Evolutionary conservation across 2,329 filamentous ascomycete species (phyloP), one percentile per base, ranked within the genome.

Genomic region (Acrodontium crateriforme): DNA sequence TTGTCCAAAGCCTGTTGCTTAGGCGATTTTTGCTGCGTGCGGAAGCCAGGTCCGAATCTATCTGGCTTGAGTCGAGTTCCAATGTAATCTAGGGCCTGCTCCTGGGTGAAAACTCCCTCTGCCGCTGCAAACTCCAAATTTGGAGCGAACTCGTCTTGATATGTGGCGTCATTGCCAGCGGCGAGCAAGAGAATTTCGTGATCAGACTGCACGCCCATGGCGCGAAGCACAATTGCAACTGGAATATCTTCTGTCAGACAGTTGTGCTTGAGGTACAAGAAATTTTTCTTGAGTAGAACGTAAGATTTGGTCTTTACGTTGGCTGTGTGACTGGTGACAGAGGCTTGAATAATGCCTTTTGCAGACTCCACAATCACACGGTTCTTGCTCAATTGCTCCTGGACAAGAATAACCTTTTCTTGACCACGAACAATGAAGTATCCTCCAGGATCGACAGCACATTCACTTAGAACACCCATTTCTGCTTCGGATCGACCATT

Each of bases 331-430:
- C 85, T 91, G 35, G 85, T 98, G 16, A 95, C 89, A 2, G 89
- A 95, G 19, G 91, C 89, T 42, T 87, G 82, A 31, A 95, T 87
- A 39, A 92, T 75, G 35, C 80, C 80, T 57, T 94, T 95, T 60
- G 92, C 92, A 30, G 82, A 77, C 57, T 98, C 91, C 10, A 98
- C 87, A 52, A 98, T 94, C 47, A 98, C 81, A 62, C 89, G 75
- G 57, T 98, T 98, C 69, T 98, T 98, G 68, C 89, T 98, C 50
- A 98, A 63, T 59, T 98, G 89, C 52, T 98, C 91, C 55, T 98
- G 89, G 9, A 98, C 91, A 23, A 98, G 63, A 49, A 98, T 98
- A 43, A 98, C 89, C 62, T 98, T 98, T 55, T 98, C 89, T 12
- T 91, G 94, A 25, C 89, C 89, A 45, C 87, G 83, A 41, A 95